Evolutionary conservation across 495 filamentous ascomycete genomes (phyloP).

Genomic region (Neurospora terricola): DNA sequence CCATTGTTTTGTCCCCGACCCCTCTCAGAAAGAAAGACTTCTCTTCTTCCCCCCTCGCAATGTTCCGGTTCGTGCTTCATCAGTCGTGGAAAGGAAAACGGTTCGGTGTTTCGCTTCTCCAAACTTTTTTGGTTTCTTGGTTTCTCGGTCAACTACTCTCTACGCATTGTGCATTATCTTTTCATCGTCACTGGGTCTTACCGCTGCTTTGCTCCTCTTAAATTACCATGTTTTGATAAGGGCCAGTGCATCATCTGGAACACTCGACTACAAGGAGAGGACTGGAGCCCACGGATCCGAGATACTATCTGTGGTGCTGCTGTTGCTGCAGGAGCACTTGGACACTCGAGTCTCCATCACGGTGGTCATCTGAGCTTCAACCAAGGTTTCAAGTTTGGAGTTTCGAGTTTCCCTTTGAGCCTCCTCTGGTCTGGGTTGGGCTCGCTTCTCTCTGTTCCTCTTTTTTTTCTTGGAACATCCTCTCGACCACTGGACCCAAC

Average conservation of each 20-base stretch:
- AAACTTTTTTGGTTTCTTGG: slow-evolving; percentile 4
- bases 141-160: slow-evolving; percentile 6
- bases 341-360: background rate
- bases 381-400: background rate
- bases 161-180: slow-evolving; percentile 14
- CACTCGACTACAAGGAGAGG: background rate
- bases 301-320: background rate
- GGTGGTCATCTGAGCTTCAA: background rate
- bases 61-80: background rate
- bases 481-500: background rate
- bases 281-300: background rate
- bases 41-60: background rate
- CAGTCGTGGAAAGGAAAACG: slow-evolving; percentile 2
- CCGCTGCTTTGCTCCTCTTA: background rate
- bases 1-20: background rate
- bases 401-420: background rate
- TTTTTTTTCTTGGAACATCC: background rate
- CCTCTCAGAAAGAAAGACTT: background rate
- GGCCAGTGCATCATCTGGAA: background rate
- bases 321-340: background rate
- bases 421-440: background rate
- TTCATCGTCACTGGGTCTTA: slow-evolving; percentile 6
- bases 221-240: background rate
- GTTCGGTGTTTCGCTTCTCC: background rate
- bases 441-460: background rate